Evolutionary conservation across 208 protist species (phyloP).

Genomic region (Leishmania lainsoni): DNA sequence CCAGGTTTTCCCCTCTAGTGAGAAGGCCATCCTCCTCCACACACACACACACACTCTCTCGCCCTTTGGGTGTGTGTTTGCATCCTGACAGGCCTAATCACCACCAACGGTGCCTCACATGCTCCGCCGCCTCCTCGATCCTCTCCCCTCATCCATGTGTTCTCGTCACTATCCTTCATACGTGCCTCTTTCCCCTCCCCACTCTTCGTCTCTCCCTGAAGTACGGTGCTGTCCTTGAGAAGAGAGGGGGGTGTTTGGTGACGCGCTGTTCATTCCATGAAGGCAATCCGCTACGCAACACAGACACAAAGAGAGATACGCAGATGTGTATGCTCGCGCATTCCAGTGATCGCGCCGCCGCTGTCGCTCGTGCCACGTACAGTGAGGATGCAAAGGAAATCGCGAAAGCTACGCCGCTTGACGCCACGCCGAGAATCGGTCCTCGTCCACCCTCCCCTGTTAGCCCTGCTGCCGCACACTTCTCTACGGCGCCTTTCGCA

Average conservation of each 20-base stretch:
- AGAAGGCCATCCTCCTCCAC: not conserved
- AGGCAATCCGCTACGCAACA: conserved; percentile 1
- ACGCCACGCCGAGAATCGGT: not conserved
- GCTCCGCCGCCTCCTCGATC: not conserved
- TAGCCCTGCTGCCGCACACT: not conserved
- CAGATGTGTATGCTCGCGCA: not conserved
- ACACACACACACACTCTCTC: not conserved
- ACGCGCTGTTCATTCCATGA: not conserved
- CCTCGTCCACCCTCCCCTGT: not conserved
- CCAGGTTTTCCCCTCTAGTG: not conserved
- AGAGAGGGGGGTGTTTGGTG: not conserved
- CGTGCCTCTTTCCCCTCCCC: not conserved
- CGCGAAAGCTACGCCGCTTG: not conserved
- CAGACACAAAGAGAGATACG: not conserved
- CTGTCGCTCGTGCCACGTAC: not conserved
- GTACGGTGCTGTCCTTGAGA: not conserved
- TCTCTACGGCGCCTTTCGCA: not conserved
- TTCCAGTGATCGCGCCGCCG: not conserved
- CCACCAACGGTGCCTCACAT: not conserved
- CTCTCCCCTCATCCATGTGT: not conserved
- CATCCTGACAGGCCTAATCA: not conserved
- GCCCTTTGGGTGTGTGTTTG: not conserved
- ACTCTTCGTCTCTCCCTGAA: not conserved
- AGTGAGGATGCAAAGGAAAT: not conserved
- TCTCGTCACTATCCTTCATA: not conserved